Percentiles rank a stretch among this genome's conserved stretches.
Conservation (phyloP, 163 green algal species). For the Scenedesmus sp. region DNA sequence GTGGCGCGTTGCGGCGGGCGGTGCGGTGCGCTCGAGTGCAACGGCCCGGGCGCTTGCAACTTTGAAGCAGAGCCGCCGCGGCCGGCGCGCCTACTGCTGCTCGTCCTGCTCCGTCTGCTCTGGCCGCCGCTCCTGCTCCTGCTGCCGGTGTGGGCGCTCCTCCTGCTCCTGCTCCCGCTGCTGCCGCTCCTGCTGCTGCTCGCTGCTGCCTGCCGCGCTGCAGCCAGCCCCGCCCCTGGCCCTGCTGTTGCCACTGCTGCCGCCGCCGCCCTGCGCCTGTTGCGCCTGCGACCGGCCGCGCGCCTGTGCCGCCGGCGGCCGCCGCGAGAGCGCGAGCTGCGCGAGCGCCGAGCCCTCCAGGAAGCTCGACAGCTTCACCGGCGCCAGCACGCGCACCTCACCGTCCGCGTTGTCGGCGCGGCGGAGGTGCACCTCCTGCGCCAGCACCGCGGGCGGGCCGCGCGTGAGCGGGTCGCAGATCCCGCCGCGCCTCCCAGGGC, state of each 20-base stretch:
- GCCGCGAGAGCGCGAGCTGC: slow-evolving; percentile 11
- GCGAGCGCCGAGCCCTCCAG: slow-evolving; percentile 32
- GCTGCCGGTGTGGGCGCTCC: not conserved
- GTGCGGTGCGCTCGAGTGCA: no score
- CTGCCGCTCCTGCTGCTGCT: slow-evolving; percentile 20
- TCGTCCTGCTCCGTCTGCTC: not conserved
- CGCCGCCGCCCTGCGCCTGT: not conserved
- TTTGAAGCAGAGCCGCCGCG: no score
- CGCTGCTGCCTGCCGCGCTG: slow-evolving; percentile 5
- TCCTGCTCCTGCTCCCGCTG: not conserved
- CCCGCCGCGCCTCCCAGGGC: not conserved
- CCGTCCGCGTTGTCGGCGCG: slow-evolving; percentile 47
- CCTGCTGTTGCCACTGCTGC: slow-evolving; percentile 9
- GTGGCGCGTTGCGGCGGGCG: no score
- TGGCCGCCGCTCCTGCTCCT: not conserved
- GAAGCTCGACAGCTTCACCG: slow-evolving; percentile 52
- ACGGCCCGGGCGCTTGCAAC: no score
- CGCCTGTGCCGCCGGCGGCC: not conserved
- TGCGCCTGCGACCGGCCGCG: not conserved
- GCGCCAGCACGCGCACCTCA: slow-evolving; percentile 47
- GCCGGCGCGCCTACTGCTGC: no score
- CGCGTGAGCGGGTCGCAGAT: not conserved
- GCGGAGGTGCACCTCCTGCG: slow-evolving; percentile 41
- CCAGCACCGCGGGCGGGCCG: not conserved
- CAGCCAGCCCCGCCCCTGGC: not conserved